Evolutionary conservation across 345 rosid species (phyloP).

Genomic region (Gossypium ekmanianum): DNA sequence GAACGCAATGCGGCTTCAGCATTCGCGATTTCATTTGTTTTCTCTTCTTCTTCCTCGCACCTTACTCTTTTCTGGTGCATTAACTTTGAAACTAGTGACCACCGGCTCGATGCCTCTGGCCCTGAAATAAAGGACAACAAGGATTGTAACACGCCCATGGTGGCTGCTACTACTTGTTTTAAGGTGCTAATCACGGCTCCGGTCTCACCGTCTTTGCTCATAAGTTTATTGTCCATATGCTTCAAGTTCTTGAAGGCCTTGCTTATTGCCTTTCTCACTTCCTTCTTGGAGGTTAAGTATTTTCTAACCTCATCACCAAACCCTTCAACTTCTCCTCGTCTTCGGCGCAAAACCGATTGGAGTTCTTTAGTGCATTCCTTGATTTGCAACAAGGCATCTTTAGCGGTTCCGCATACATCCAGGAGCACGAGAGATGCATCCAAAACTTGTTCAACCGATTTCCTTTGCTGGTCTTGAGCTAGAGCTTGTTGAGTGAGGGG

Average conservation of each 20-base stretch:
- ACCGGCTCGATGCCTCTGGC: conserved; percentile 5
- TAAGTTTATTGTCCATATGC: no score
- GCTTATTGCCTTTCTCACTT: no score
- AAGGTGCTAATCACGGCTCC: conserved; percentile 8
- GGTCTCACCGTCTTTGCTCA: not conserved
- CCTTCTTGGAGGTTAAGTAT: no score
- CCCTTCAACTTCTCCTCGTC: conserved; percentile 22
- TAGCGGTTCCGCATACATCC: conserved; percentile 28
- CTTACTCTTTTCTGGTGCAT: conserved; percentile 17
- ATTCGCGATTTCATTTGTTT: conserved; percentile 17
- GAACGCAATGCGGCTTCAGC: conserved; percentile 27
- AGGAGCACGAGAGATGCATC: conserved; percentile 37
- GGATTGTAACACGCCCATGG: conserved; percentile 22
- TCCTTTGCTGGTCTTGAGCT: conserved; percentile 22
- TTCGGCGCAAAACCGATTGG: conserved; percentile 23
- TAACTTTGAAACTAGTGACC: conserved; percentile 23
- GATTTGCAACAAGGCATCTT: conserved; percentile 28
- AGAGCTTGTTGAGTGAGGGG: conserved; percentile 24
- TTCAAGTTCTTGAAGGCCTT: no score
- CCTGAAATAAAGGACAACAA: conserved; percentile 28
- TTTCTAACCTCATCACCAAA: not conserved
- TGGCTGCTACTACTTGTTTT: conserved; percentile 28
- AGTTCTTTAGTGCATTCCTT: conserved; percentile 27
- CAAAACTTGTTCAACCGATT: conserved; percentile 25
- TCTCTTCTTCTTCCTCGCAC: conserved; percentile 1